Conservation (phyloP, 2,329 filamentous ascomycete genomes). For the Dactylellina leptospora region DNA sequence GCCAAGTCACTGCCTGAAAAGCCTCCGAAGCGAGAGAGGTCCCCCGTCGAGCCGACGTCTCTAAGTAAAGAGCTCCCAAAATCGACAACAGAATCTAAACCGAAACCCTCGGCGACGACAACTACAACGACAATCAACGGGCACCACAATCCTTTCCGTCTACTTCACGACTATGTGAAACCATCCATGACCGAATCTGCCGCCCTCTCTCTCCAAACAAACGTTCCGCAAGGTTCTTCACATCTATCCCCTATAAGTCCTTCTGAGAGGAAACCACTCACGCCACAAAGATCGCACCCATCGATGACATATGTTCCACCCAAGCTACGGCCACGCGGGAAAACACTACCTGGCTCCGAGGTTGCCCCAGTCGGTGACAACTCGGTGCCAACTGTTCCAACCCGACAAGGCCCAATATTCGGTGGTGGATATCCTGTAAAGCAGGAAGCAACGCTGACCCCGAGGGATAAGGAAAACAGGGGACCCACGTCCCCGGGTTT, state of each 20-base stretch:
- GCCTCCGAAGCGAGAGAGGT: constrained; percentile 9
- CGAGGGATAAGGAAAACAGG: constrained; percentile 39
- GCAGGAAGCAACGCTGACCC: not conserved
- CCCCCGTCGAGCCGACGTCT: not conserved
- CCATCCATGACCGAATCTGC: constrained; percentile 11
- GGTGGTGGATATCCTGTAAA: constrained; percentile 48
- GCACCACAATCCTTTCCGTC: constrained; percentile 46
- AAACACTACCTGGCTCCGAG: constrained; percentile 29
- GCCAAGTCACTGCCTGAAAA: constrained; percentile 14
- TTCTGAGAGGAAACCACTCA: constrained; percentile 23
- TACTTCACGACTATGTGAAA: constrained; percentile 47
- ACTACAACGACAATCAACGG: not conserved
- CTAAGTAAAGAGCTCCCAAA: constrained; percentile 18
- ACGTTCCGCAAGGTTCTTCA: not conserved
- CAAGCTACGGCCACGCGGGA: constrained; percentile 41
- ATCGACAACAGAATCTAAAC: not conserved
- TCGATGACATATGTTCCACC: constrained; percentile 38
- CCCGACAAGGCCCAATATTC: constrained; percentile 39
- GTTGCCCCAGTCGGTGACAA: not conserved
- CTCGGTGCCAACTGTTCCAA: not conserved
- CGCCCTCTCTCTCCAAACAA: constrained; percentile 17
- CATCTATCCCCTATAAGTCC: constrained; percentile 10
- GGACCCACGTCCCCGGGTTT: constrained; percentile 30
- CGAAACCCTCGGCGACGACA: not conserved
- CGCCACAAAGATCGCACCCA: constrained; percentile 33